These are phyloP conservation scores for Capsella bursapastoris DNA, from an alignment of 345 rosid species.

Conservation along the genomic window DNA sequence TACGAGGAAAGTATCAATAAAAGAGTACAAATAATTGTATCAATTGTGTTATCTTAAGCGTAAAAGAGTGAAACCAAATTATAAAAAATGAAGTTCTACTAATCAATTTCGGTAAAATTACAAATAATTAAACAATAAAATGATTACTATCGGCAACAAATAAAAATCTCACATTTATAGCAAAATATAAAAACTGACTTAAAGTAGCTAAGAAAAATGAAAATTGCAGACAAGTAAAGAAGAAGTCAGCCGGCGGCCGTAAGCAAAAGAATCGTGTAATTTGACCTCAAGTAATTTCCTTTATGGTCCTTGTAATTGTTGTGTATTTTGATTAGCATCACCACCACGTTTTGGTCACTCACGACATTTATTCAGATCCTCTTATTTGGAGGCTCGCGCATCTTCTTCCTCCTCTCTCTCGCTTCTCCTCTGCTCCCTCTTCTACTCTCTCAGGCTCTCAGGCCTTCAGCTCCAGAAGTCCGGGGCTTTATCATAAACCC, in stretches of 20 bases:
- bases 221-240: background rate
- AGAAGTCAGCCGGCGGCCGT: too few relatives aligned
- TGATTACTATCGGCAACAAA: too few relatives aligned
- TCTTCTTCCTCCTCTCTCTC: background rate
- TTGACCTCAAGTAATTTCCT: too few relatives aligned
- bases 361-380: background rate
- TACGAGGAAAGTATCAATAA: background rate
- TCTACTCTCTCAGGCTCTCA: background rate
- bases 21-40: too few relatives aligned
- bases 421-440: background rate
- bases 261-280: background rate
- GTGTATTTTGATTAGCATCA: background rate
- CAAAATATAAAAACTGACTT: too few relatives aligned
- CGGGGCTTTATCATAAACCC: background rate
- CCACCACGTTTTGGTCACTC: conserved; percentile 2
- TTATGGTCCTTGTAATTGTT: conserved; percentile 21
- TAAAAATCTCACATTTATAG: too few relatives aligned
- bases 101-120: too few relatives aligned
- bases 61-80: too few relatives aligned
- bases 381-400: background rate
- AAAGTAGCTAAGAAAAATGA: too few relatives aligned
- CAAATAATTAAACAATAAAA: too few relatives aligned
- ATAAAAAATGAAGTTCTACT: too few relatives aligned
- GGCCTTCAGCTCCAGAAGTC: background rate
- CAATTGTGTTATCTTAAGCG: too few relatives aligned